phyloP scores from a whole-genome alignment of 169 alveolate genomes.

The Babesia caballi region DNA sequence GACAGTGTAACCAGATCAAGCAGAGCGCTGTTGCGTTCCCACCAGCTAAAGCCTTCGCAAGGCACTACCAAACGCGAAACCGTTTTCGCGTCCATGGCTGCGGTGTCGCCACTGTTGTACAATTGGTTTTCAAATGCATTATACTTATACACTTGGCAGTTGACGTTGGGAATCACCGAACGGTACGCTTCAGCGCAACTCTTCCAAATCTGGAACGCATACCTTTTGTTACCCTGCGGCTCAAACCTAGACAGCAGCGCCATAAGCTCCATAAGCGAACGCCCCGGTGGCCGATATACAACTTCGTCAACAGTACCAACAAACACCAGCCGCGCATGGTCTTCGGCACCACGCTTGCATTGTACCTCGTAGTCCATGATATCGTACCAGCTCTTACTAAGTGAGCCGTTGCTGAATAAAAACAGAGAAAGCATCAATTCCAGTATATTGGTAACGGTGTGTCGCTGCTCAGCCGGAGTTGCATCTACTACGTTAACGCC shows the following conservation, averaged over 20 bases:
- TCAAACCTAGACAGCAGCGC: slow-evolving; percentile 20
- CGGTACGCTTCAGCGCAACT: slow-evolving; percentile 49
- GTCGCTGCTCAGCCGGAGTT: not conserved
- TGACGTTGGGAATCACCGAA: slow-evolving; percentile 39
- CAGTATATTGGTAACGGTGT: not conserved
- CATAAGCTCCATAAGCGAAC: slow-evolving; percentile 34
- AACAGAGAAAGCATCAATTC: not conserved
- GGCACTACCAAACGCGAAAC: slow-evolving; percentile 35
- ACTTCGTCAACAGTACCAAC: slow-evolving; percentile 23
- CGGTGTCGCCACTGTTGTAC: slow-evolving; percentile 4
- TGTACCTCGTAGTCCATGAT: slow-evolving; percentile 36
- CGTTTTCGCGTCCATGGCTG: slow-evolving; percentile 6
- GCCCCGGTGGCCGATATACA: slow-evolving; percentile 39
- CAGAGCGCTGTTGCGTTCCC: slow-evolving; percentile 60
- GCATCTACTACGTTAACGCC: not conserved
- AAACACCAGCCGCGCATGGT: slow-evolving; percentile 20
- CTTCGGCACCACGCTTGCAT: slow-evolving; percentile 43
- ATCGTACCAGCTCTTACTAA: slow-evolving; percentile 49
- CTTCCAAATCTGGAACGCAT: slow-evolving; percentile 33
- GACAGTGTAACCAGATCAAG: slow-evolving; percentile 53
- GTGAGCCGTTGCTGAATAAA: slow-evolving; percentile 11
- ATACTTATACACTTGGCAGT: slow-evolving; percentile 26
- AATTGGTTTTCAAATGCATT: slow-evolving; percentile 8
- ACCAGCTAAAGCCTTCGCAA: slow-evolving; percentile 53
- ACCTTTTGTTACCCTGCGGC: not conserved